Evolutionary conservation across 73 alveolate species (phyloP).

Genomic region (Paramecium biaurelia): DNA sequence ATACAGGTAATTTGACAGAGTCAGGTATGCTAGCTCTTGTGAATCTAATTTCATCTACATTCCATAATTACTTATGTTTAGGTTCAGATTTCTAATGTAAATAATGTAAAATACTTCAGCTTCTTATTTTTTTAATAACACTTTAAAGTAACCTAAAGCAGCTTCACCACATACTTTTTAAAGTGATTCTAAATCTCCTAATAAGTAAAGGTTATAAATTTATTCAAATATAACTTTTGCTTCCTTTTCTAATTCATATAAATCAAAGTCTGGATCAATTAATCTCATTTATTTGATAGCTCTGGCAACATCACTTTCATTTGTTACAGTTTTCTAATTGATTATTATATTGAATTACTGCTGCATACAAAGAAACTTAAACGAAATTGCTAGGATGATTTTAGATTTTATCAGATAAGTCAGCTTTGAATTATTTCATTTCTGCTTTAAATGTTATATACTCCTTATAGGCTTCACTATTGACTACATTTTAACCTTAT

Average conservation of each 20-base stretch:
- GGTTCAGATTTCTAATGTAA: constrained; percentile 44
- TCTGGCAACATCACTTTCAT: constrained; percentile 33
- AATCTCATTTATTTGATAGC: constrained; percentile 36
- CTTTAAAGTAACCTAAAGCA: constrained; percentile 23
- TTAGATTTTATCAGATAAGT: not conserved
- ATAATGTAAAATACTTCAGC: not conserved
- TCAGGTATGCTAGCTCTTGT: constrained; percentile 34
- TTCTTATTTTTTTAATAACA: not conserved
- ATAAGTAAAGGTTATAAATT: not conserved
- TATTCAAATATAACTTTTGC: constrained; percentile 41
- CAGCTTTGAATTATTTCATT: constrained; percentile 33
- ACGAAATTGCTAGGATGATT: constrained; percentile 1
- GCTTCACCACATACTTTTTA: constrained; percentile 43
- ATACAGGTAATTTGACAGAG: constrained; percentile 6
- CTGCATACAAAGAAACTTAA: constrained; percentile 22
- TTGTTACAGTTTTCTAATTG: constrained; percentile 5
- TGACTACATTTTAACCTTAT: not conserved
- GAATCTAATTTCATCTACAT: constrained; percentile 39
- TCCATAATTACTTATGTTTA: constrained; percentile 41
- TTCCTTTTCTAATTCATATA: constrained; percentile 38
- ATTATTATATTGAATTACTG: not conserved
- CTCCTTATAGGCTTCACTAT: constrained; percentile 11
- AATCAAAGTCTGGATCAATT: constrained; percentile 24
- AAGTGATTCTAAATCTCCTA: constrained; percentile 8
- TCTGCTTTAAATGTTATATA: constrained; percentile 9